A percentile compares a stretch with the other conserved stretches of the same genome.
Evolutionary conservation across 106 monocot genomes (phyloP).

Genomic region (Platanthera zijinensis): DNA sequence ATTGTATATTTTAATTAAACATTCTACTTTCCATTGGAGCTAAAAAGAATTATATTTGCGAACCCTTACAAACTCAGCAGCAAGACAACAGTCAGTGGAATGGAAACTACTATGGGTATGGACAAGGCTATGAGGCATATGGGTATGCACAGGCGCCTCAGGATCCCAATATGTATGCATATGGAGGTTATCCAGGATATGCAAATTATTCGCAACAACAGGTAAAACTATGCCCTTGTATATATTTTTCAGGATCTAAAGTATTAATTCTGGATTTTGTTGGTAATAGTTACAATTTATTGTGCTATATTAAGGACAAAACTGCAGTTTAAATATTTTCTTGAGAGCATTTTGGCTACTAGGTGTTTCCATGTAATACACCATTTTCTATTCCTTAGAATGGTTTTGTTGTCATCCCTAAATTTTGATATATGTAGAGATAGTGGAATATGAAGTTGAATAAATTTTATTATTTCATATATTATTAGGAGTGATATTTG

Average conservation of each 20-base stretch:
- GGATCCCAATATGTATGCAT: constrained; percentile 65
- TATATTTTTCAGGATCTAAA: background rate
- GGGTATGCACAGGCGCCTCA: constrained; percentile 59
- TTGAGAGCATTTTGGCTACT: too few species aligned
- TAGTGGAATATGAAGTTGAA: too few species aligned
- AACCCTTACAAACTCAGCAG: constrained; percentile 37
- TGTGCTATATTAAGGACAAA: background rate
- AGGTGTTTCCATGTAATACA: too few species aligned
- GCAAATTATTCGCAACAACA: constrained; percentile 49
- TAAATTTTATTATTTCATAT: too few species aligned
- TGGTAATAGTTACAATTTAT: background rate
- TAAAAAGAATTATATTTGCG: background rate
- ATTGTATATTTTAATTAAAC: background rate
- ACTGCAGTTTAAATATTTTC: too few species aligned
- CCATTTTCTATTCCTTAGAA: too few species aligned
- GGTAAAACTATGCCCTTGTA: background rate
- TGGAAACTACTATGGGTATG: constrained; percentile 48
- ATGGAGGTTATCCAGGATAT: constrained; percentile 60
- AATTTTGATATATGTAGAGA: too few species aligned
- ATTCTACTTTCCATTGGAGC: background rate
- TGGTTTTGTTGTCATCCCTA: too few species aligned
- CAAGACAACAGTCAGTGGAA: constrained; percentile 56
- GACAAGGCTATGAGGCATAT: constrained; percentile 48
- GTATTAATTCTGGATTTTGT: background rate
- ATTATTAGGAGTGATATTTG: too few species aligned